Conservation (phyloP, 306 rosid genomes). For the Lupinus albus region DNA sequence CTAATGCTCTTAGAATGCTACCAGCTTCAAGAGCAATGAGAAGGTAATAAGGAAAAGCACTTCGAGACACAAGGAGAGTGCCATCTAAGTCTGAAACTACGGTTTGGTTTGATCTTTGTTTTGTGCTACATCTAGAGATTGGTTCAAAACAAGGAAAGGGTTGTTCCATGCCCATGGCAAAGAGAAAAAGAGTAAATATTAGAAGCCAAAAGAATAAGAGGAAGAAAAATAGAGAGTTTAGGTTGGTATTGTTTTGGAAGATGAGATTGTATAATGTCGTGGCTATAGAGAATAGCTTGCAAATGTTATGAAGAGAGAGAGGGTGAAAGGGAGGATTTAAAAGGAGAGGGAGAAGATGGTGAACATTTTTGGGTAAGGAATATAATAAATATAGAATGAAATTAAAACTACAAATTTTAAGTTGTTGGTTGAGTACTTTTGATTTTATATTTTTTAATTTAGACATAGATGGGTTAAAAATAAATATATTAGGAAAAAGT, state of each 20-base stretch:
- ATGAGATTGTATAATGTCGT: constrained; percentile 12
- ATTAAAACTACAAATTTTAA: too few relatives aligned
- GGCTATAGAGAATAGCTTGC: background rate
- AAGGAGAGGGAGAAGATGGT: constrained; percentile 47
- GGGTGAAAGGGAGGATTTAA: constrained; percentile 49
- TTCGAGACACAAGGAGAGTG: constrained; percentile 65
- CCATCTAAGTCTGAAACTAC: constrained; percentile 88
- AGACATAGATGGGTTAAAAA: too few relatives aligned
- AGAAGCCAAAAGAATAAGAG: background rate
- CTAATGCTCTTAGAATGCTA: constrained; percentile 60
- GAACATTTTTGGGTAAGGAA: background rate
- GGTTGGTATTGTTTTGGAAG: background rate
- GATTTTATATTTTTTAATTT: too few relatives aligned
- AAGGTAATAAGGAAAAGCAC: constrained; percentile 89
- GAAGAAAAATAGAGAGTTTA: constrained; percentile 2
- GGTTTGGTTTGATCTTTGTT: constrained; percentile 67
- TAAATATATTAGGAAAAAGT: too few relatives aligned
- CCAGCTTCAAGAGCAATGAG: constrained; percentile 92
- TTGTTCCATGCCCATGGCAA: constrained; percentile 47
- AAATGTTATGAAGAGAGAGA: constrained; percentile 39
- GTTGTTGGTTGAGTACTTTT: too few relatives aligned
- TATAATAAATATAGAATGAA: constrained; percentile 6
- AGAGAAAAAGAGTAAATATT: too few relatives aligned
- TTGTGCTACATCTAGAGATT: constrained; percentile 62
- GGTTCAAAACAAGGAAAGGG: constrained; percentile 58